Base-by-base conservation (phyloP, 2,329 filamentous ascomycete genomes). In the Aspergillus quadricinctus region DNA sequence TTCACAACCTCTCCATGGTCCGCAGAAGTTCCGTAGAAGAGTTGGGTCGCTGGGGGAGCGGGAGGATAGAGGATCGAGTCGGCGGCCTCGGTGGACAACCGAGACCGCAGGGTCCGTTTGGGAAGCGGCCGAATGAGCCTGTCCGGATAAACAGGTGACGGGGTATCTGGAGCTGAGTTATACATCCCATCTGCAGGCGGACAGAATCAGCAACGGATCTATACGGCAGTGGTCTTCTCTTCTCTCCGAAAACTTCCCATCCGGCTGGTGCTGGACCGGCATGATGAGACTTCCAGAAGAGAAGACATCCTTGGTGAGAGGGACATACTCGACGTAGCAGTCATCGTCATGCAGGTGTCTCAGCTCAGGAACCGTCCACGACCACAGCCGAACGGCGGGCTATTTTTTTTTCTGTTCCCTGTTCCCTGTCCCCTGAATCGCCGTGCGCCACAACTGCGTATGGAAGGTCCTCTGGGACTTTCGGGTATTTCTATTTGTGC, bases 101-200 rank as follows among this genome's bases (percentile, higher is more conserved):
- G 87, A 71, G 94, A 92, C 66, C 92, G 90, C 54, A 99, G 82
- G 62, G 90, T 88, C 68, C 92, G 88, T 76, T 90, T 94, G 46
- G 94, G 94, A 58, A 99, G 79, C 55, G 94, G 94, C 70, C 92
- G 88, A 72, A 99, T 99, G 59, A 93, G 89, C 74, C 94, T 88
- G 71, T 96, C 90, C 63, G 91, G 91, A 72, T 90, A 96, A 68
- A 90, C 81, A 57, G 89, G 85, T 58, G 91, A 94, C 61, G 86
- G 82, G 57, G 88, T 88, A 79, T 96, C 91, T 64, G 78, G 76
- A 66, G 75, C 74, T 66, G 78, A 76, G 62, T 78, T 77, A 69
- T 79, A 80, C 66, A 75, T 75, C 71, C 75, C 72, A 69, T 75
- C 76, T 80, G 72, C 67, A 67, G 66, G 62, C 68, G 61, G 64